A percentile compares a stretch with the other conserved stretches of the same genome.
Evolutionary conservation across 768 basidiomycete species (phyloP).

Genomic region (Naganishia kalamii): DNA sequence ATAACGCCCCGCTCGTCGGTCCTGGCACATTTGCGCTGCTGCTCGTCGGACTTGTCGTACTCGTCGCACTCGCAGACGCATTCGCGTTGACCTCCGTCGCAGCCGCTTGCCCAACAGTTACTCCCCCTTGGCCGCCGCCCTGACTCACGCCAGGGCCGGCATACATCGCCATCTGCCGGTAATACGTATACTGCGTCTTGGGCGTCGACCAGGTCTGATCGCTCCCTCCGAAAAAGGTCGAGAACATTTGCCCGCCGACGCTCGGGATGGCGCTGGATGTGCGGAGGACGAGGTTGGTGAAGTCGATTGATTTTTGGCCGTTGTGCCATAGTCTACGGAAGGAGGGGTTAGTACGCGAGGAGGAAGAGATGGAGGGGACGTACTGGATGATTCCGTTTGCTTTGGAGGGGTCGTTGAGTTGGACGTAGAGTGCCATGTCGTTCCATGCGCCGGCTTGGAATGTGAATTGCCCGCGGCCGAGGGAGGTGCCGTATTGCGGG

Average conservation of each 20-base stretch:
- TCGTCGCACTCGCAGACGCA: too few species aligned
- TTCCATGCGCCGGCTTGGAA: constrained; percentile 54
- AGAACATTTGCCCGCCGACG: constrained; percentile 70
- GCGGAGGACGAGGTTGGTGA: constrained; percentile 62
- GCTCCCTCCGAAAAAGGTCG: constrained; percentile 76
- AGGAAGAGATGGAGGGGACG: constrained; percentile 51
- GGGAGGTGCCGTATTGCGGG: constrained; percentile 40
- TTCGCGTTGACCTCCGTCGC: too few species aligned
- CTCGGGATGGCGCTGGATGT: constrained; percentile 51
- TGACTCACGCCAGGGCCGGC: neutral
- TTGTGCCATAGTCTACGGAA: constrained; percentile 50
- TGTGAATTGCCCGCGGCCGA: constrained; percentile 40
- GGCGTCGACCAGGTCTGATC: constrained; percentile 68
- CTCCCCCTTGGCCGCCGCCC: too few species aligned
- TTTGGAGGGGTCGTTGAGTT: constrained; percentile 62
- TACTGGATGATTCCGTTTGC: constrained; percentile 70
- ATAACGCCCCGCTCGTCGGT: too few species aligned
- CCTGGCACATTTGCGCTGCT: too few species aligned
- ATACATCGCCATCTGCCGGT: constrained; percentile 56
- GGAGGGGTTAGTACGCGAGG: neutral
- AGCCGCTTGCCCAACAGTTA: too few species aligned
- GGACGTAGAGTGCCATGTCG: constrained; percentile 65
- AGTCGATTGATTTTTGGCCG: constrained; percentile 58
- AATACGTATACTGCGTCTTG: constrained; percentile 63
- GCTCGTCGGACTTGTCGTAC: too few species aligned